Base-by-base conservation (phyloP, 768 basidiomycete genomes). In the Serendipita sp. region DNA sequence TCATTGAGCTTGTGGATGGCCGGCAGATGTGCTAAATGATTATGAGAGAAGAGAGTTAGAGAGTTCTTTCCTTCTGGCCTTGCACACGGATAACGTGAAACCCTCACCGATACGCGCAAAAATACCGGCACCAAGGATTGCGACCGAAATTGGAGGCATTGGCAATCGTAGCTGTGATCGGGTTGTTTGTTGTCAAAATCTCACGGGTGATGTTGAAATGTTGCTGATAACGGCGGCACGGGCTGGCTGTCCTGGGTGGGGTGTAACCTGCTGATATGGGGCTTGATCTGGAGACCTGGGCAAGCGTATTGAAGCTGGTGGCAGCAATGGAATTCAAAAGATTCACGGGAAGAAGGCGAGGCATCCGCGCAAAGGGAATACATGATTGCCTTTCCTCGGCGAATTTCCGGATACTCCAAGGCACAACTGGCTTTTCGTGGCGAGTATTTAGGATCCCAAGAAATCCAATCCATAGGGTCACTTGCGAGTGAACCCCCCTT, bases 71-170 rank as follows among this genome's bases (percentile, higher is more conserved):
- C 13, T 28, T 20, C 16, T 33, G 24, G 14, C 58, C 61, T 62
- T 41, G 48, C 61, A 38, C 38, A 38, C 38, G 38, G 38, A 38
- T 38, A 38, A 38, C 7, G 14, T 38, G 38, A 38, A 24, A 42
- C 24, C 75, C 79, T 51, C 67, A 85, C 86, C 86, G 77, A 85
- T 82, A 67, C 77, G 83, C 61, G 84, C 85, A 66, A 89, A 89
- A 63, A 90, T 78, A 22, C 90, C 89, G 56, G 86, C 82, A 64
- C 89, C 89, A 48, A 92, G 80, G 67, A 93, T 80, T 26, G 90
- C 90, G 62, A 88, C 74, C 30, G 84, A 83, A 61, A 74, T 65
- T 64, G 72, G 64, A 56, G 67, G 45, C 45, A 48, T 48, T 28
- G 45, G 38, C 38, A 38, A 38, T 38, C 38, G 38, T 14, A 14